Conservation (phyloP, 2,329 filamentous ascomycete species). For the Emydomyces testavorans region DNA sequence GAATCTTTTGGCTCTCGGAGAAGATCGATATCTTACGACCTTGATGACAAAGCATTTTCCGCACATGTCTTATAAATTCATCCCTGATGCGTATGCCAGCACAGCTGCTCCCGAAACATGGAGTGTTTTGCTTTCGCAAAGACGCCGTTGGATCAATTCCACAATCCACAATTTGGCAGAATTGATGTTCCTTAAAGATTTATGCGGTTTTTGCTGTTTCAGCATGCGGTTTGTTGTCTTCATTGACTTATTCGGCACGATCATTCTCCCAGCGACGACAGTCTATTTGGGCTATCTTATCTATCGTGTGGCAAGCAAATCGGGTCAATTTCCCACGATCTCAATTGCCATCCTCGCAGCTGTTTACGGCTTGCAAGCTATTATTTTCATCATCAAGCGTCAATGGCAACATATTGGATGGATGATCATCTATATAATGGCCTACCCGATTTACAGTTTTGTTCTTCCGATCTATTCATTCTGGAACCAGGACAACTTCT, state of each 20-base stretch:
- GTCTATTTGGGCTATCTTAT: slow-evolving; percentile 80
- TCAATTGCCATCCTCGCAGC: slow-evolving; percentile 81
- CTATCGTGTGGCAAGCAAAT: slow-evolving; percentile 58
- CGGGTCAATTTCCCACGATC: slow-evolving; percentile 69
- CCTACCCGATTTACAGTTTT: slow-evolving; percentile 88
- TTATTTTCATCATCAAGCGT: slow-evolving; percentile 92
- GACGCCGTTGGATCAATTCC: slow-evolving; percentile 98
- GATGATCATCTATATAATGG: slow-evolving; percentile 98
- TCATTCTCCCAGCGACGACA: slow-evolving; percentile 82
- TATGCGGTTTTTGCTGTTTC: slow-evolving; percentile 98
- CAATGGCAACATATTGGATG: slow-evolving; percentile 98
- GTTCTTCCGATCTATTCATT: slow-evolving; percentile 90
- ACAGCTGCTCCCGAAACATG: slow-evolving; percentile 91
- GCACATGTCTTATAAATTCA: slow-evolving; percentile 88
- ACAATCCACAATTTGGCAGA: slow-evolving; percentile 94
- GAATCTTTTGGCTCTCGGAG: slow-evolving; percentile 84
- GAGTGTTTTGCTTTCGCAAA: slow-evolving; percentile 89
- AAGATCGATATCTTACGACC: slow-evolving; percentile 94
- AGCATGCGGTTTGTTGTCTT: slow-evolving; percentile 96
- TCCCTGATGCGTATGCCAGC: slow-evolving; percentile 81
- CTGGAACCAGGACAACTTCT: slow-evolving; percentile 99
- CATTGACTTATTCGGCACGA: slow-evolving; percentile 82
- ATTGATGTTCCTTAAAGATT: slow-evolving; percentile 76
- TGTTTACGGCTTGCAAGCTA: slow-evolving; percentile 87
- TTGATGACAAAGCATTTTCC: slow-evolving; percentile 98